Percentiles rank a stretch among this genome's conserved stretches.
phyloP scores from a whole-genome alignment of 2,329 filamentous ascomycete genomes.

The Eutypa lata region DNA sequence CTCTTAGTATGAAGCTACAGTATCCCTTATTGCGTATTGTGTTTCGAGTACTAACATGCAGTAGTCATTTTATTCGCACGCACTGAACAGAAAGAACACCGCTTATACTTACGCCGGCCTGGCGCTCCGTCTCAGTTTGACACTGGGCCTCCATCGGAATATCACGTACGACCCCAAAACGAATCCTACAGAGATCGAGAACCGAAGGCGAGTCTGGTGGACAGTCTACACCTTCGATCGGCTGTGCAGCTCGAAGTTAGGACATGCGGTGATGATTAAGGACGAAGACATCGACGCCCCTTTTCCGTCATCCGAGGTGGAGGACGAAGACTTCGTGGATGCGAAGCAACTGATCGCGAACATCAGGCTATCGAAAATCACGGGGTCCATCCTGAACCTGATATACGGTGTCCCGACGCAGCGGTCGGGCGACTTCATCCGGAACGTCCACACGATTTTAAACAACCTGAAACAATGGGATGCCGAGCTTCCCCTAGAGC shows the following conservation, averaged over 20 bases:
- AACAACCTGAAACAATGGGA: constrained; percentile 34
- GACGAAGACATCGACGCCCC: constrained; percentile 39
- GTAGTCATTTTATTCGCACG: constrained; percentile 35
- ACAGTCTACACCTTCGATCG: constrained; percentile 33
- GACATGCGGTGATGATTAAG: constrained; percentile 37
- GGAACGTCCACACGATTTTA: constrained; percentile 26
- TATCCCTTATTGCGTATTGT: no score
- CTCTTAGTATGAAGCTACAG: constrained; percentile 27
- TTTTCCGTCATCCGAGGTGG: constrained; percentile 24
- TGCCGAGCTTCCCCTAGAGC: constrained; percentile 28
- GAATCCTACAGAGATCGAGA: constrained; percentile 24
- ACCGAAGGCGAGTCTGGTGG: constrained; percentile 32
- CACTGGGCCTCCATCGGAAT: constrained; percentile 36
- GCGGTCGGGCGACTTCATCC: constrained; percentile 8
- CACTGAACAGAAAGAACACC: constrained; percentile 36
- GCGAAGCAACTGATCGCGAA: constrained; percentile 21
- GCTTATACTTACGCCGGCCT: constrained; percentile 34
- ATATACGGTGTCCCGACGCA: constrained; percentile 8
- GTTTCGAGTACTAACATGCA: not conserved
- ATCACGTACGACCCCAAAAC: constrained; percentile 30
- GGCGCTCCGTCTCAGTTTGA: constrained; percentile 33
- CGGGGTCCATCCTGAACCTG: constrained; percentile 12
- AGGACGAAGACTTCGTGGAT: constrained; percentile 16
- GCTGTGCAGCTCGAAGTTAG: constrained; percentile 41
- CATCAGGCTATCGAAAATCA: constrained; percentile 30